These are phyloP conservation scores for Rugiboletus extremiorientalis DNA, from an alignment of 1,284 basidiomycete species.

Conservation along the genomic window DNA sequence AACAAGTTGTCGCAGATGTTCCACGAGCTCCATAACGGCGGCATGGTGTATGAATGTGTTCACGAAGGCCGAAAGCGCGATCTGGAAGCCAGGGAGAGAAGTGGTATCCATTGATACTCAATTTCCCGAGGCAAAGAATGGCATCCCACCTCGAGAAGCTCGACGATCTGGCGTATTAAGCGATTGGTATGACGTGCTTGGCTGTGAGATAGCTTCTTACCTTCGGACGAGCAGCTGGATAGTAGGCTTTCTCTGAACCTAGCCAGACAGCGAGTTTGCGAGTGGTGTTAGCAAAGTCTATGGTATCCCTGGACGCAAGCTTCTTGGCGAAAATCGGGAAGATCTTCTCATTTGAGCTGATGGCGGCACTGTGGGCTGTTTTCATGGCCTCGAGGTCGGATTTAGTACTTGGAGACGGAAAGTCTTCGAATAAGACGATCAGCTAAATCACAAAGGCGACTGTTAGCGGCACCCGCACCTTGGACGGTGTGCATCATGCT, in stretches of 20 bases:
- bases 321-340: conserved; percentile 31
- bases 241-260: conserved; percentile 33
- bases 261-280: conserved; percentile 26
- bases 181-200: neutral
- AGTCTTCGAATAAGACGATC: conserved; percentile 8
- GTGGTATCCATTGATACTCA: neutral
- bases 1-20: conserved; percentile 19
- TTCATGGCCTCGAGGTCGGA: conserved; percentile 16
- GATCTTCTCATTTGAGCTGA: conserved; percentile 29
- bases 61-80: conserved; percentile 20
- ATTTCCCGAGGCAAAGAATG: neutral
- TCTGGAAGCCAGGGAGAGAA: conserved; percentile 13
- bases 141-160: conserved; percentile 28
- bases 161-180: conserved; percentile 22
- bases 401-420: neutral
- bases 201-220: conserved; percentile 9
- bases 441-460: neutral
- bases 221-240: conserved; percentile 29
- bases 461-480: conserved; percentile 6
- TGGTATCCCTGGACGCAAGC: conserved; percentile 25
- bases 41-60: conserved; percentile 8
- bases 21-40: conserved; percentile 3
- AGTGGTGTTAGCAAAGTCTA: conserved; percentile 18
- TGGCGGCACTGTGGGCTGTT: conserved; percentile 16
- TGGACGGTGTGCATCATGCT: conserved; percentile 11